Percentiles rank a stretch among this genome's conserved stretches.
These are phyloP conservation scores for Castanea sativa DNA, from an alignment of 306 rosid species.

Conservation along the genomic window DNA sequence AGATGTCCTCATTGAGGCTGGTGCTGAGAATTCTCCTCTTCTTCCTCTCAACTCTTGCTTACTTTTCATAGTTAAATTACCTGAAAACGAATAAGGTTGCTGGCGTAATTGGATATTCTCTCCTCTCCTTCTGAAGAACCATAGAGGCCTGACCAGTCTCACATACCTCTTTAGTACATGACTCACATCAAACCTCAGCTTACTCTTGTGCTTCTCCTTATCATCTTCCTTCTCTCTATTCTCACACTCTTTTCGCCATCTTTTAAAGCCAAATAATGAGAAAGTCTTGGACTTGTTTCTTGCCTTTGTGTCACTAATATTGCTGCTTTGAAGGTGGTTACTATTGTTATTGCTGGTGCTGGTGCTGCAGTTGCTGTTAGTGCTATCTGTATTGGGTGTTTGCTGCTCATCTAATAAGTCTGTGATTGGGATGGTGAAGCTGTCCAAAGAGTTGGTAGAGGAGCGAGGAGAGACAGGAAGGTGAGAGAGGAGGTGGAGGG, in stretches of 20 bases:
- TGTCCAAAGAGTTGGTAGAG: conserved; percentile 67
- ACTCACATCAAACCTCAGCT: conserved; percentile 44
- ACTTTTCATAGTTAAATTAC: conserved; percentile 45
- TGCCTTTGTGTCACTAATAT: conserved; percentile 24
- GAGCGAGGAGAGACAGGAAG: conserved; percentile 75
- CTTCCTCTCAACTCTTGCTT: conserved; percentile 58
- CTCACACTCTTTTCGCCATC: conserved; percentile 50
- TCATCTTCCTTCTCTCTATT: conserved; percentile 35
- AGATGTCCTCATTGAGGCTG: conserved; percentile 89
- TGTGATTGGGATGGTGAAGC: conserved; percentile 60
- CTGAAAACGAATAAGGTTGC: conserved; percentile 72
- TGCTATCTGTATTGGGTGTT: conserved; percentile 24
- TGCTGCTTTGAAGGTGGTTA: conserved; percentile 17
- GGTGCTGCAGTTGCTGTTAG: conserved; percentile 6
- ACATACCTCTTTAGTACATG: conserved; percentile 61
- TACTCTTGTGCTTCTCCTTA: conserved; percentile 32
- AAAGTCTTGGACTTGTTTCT: conserved; percentile 60
- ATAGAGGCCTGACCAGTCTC: conserved; percentile 52
- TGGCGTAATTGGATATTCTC: conserved; percentile 39
- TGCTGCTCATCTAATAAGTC: conserved; percentile 29
- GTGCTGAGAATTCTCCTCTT: conserved; percentile 85
- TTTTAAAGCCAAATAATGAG: conserved; percentile 52
- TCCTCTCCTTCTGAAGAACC: conserved; percentile 48
- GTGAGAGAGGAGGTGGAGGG: conserved; percentile 86
- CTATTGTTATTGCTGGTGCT: conserved; percentile 24